These are phyloP conservation scores for Penicillium samsonianum DNA, from an alignment of 495 filamentous ascomycete genomes.

Conservation along the genomic window DNA sequence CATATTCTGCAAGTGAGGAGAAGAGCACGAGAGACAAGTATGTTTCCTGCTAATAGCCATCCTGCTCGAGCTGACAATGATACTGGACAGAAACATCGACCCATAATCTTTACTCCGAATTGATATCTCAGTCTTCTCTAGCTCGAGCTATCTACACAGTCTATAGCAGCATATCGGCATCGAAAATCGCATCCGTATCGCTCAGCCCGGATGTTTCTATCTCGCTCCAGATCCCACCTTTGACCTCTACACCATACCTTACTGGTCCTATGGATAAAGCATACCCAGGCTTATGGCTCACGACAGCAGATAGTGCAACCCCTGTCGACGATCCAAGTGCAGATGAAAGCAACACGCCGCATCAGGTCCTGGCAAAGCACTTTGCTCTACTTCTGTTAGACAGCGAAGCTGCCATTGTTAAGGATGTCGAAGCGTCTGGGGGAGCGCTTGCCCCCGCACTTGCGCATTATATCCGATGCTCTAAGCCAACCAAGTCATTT, in stretches of 20 bases:
- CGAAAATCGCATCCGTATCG: constrained; percentile 74
- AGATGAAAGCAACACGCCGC: constrained; percentile 51
- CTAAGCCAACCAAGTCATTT: constrained; percentile 83
- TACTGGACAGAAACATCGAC: constrained; percentile 37
- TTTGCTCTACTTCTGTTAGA: constrained; percentile 84
- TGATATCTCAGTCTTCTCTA: constrained; percentile 74
- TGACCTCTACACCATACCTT: constrained; percentile 72
- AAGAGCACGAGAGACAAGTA: constrained; percentile 74
- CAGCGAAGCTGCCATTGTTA: constrained; percentile 78
- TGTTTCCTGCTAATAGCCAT: constrained; percentile 21
- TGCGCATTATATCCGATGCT: constrained; percentile 78
- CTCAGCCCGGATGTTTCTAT: constrained; percentile 62
- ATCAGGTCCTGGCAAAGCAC: constrained; percentile 71
- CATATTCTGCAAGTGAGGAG: constrained; percentile 75
- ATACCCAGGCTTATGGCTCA: constrained; percentile 77
- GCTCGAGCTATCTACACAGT: constrained; percentile 81
- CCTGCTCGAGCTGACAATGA: constrained; percentile 3
- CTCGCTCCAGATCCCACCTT: constrained; percentile 82
- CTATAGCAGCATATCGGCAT: constrained; percentile 76
- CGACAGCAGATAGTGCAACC: constrained; percentile 75
- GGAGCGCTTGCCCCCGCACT: constrained; percentile 71
- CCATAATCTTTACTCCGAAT: constrained; percentile 52
- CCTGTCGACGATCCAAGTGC: constrained; percentile 61
- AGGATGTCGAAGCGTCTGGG: constrained; percentile 76
- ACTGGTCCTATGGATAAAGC: constrained; percentile 64